Base-by-base conservation (phyloP, 2,329 filamentous ascomycete species). In the Talaromyces sp. region DNA sequence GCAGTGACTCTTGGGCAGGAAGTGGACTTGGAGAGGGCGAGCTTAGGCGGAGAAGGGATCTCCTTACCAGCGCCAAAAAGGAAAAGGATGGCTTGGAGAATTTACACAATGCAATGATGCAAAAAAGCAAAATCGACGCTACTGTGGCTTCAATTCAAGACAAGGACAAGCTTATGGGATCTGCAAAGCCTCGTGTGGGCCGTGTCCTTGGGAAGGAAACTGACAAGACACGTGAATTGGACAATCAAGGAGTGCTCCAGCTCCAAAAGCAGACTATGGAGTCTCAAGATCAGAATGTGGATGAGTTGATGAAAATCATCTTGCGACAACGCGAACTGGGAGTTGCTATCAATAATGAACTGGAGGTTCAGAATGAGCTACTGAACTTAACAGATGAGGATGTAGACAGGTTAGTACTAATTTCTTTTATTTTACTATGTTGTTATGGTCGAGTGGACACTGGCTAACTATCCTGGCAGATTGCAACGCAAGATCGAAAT, bases 161-260 rank as follows among this genome's bases (percentile, higher is more conserved):
- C 65, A 81, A 78, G 64, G 72, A 78, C 54, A 72, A 74, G n/a
- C 69, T 80, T 33, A 66, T 81, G 42, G 72, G 70, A 15, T 60
- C 60, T n/a, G 68, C 63, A 2, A 71, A 71, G 25, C 66, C 78
- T 72, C 58, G 83, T 78, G 59, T 75, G 75, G 67, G 85, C 72
- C 60, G 84, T 64, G 65, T 85, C 67, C 52, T 84, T 71, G 68
- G 79, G 67, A 79, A 78, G 55, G 86, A 88, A 73, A 88, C 85
- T 0, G 82, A 85, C 64, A 78, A 81, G 44, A 88, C 86, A 10
- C 75, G 85, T 13, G 84, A 87, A 66, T 69, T 88, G 64, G 86
- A 88, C 70, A 88, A 88, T 64, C 75, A 82, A n/a, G 85, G 85
- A 0, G 83, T 88, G 15, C 65, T 88, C 66, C 85, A 87, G 71